Base-by-base conservation (phyloP, 306 rosid genomes). In the Psophocarpus tetragonolobus region DNA sequence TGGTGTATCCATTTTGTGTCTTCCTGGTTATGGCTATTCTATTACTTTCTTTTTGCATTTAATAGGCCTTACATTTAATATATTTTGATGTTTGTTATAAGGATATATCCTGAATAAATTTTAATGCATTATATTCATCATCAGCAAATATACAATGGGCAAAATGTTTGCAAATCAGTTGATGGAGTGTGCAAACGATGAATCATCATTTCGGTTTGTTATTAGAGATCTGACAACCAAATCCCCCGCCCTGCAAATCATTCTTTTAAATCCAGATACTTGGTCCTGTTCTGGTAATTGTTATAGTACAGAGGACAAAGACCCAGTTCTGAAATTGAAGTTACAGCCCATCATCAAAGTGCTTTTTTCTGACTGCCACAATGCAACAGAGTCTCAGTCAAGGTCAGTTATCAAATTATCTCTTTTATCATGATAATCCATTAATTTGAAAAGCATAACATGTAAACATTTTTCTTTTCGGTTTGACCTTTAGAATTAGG, bases 141-240 rank as follows among this genome's bases (percentile, higher is more conserved):
- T 57, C 92, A 91, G 99, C 84, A 74, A 86, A 41, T 90, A 92
- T 75, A 85, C 94, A 32, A n/a, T 87, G 87, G 96, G 82, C 48
- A 88, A 84, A 75, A 89, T 95, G 99, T 92, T 91, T 45, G 89
- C 90, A 18, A 84, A 73, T 85, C 95, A 85, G 91, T 87, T 92
- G 81, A 58, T 87, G 44, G 92, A 91, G 82, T 84, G 85, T 84
- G 94, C 97, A 63, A 85, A 80, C 50, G 96, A 91, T 47, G 97
- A 92, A 87, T 84, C 93, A 54, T 85, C 92, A n/a, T 95, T 86
- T 82, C 90, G 99, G 79, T 92, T 91, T n/a, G 84, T 88, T 74
- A 80, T 91, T 62, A 88, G 87, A 78, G 97, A 95, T 77, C 80
- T 95, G 80, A 81, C 84, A 82, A 86, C 90, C 74, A 84, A 72